A percentile compares a stretch with the other conserved stretches of the same genome.
These are phyloP conservation scores for Croton setiger DNA, from an alignment of 441 rosid species.

Conservation along the genomic window DNA sequence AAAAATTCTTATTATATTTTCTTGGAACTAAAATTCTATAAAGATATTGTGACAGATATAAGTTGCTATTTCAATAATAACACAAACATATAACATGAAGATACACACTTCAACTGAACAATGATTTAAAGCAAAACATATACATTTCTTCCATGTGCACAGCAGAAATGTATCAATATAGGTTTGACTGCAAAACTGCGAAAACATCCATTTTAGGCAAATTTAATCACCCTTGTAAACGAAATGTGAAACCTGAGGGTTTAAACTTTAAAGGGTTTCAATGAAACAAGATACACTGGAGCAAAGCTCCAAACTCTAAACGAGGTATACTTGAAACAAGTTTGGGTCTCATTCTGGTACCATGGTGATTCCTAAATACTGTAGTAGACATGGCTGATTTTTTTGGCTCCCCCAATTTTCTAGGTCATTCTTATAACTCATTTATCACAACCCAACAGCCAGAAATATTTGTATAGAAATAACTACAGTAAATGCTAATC, in stretches of 20 bases:
- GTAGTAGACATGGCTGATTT: neutral
- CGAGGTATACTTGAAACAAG: neutral
- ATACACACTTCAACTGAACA: neutral
- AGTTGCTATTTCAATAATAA: neutral
- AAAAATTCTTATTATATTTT: too few species aligned
- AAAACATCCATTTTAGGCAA: neutral
- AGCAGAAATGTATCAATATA: neutral
- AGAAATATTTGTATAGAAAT: conserved; percentile 8
- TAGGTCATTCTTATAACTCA: neutral
- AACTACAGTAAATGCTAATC: neutral
- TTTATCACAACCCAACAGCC: neutral
- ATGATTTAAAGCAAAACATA: neutral
- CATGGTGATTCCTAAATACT: neutral
- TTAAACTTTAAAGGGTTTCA: neutral
- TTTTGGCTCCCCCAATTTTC: neutral
- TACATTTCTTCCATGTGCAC: neutral
- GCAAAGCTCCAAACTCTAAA: neutral
- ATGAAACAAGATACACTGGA: neutral
- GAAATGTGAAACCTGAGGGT: neutral
- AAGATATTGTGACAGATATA: too few species aligned
- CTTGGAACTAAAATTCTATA: too few species aligned
- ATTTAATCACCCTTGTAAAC: neutral
- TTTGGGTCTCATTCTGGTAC: neutral
- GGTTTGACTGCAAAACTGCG: neutral
- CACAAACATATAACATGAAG: neutral